A percentile compares a stretch with the other conserved stretches of the same genome.
Conservation (phyloP, 805 yeast species). For the Yarrowia sp. region DNA sequence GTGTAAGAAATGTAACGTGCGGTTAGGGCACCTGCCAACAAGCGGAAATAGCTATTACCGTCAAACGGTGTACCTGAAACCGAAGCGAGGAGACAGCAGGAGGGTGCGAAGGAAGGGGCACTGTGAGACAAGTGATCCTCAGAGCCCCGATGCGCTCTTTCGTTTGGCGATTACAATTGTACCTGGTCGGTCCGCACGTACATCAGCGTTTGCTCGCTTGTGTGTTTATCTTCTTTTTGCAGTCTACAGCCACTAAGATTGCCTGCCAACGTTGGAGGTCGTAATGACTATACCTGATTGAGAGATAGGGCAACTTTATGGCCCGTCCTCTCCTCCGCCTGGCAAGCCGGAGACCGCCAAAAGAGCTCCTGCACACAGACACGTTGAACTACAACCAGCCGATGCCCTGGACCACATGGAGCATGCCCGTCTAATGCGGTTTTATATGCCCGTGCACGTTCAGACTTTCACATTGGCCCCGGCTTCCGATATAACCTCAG, state of each 20-base stretch:
- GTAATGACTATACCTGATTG: slow-evolving; percentile 8
- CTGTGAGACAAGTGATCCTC: no score
- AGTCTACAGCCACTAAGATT: no score
- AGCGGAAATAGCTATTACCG: no score
- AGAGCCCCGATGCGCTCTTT: no score
- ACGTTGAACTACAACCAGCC: not conserved
- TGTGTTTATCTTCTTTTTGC: no score
- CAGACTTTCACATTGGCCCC: not conserved
- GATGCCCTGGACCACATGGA: not conserved
- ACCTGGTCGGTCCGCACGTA: no score
- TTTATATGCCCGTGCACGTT: not conserved
- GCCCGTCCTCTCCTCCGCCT: no score
- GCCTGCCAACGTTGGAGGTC: not conserved
- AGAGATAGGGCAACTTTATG: not conserved
- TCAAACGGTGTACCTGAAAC: not conserved
- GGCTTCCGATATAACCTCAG: not conserved
- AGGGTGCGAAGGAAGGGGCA: no score
- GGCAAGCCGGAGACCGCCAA: not conserved
- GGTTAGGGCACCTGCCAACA: not conserved
- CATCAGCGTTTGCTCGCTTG: no score
- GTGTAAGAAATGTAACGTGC: slow-evolving; percentile 20
- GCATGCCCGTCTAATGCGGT: not conserved
- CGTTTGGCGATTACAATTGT: no score
- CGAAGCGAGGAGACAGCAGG: no score
- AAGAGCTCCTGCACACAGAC: not conserved